phyloP scores from a whole-genome alignment of 2,329 filamentous ascomycete genomes.

The Bipolaris oryzae region DNA sequence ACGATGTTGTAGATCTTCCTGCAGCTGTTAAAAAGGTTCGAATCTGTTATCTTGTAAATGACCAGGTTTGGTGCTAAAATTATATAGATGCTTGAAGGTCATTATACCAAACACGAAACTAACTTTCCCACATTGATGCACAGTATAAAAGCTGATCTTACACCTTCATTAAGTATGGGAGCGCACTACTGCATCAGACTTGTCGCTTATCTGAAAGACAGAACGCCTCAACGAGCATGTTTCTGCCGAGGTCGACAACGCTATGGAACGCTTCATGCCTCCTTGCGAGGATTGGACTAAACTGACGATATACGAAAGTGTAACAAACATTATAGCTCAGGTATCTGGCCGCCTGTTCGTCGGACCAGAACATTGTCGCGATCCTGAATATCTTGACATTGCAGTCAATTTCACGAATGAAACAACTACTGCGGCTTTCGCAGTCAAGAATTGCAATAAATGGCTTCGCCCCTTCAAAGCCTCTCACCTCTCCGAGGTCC shows the following conservation, averaged over 20 bases:
- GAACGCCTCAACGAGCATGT: constrained; percentile 17
- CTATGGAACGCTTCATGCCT: constrained; percentile 15
- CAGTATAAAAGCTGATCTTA: neutral
- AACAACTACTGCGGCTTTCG: neutral
- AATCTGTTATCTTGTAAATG: neutral
- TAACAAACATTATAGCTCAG: constrained; percentile 21
- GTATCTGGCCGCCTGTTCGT: constrained; percentile 17
- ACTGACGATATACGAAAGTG: constrained; percentile 10
- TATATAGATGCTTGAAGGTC: neutral
- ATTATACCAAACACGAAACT: neutral
- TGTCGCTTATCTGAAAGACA: neutral
- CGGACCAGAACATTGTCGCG: constrained; percentile 18
- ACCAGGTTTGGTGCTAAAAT: neutral
- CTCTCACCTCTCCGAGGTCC: neutral
- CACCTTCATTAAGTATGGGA: neutral
- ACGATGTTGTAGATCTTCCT: neutral
- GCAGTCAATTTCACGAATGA: constrained; percentile 18
- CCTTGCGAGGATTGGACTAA: constrained; percentile 20
- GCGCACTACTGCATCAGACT: neutral
- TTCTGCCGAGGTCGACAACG: constrained; percentile 17
- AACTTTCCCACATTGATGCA: neutral
- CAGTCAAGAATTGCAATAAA: neutral
- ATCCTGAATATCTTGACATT: constrained; percentile 18
- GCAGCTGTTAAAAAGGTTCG: neutral
- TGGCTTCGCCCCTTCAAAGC: neutral